These are phyloP conservation scores for Canavalia ensiformis DNA, from an alignment of 306 rosid genomes.

Conservation along the genomic window DNA sequence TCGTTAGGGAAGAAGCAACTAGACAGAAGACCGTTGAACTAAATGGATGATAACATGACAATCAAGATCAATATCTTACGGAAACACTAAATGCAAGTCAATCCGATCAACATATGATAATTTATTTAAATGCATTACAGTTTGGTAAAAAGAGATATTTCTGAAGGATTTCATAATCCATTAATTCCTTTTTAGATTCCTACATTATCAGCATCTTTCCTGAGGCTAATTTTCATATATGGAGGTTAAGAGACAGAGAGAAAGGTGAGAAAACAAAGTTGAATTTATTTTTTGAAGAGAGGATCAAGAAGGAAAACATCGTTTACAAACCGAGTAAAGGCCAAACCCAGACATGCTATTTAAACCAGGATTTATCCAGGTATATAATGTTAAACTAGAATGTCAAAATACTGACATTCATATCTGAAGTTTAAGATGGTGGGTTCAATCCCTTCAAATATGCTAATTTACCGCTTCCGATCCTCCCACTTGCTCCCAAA, in stretches of 20 bases:
- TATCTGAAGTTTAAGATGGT: no score
- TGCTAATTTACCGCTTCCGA: no score
- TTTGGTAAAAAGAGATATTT: conserved; percentile 4
- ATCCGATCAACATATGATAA: not conserved
- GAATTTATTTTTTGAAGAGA: conserved; percentile 75
- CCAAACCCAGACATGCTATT: no score
- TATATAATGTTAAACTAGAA: no score
- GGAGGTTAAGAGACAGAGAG: conserved; percentile 18
- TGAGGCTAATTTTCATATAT: not conserved
- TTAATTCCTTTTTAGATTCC: conserved; percentile 31
- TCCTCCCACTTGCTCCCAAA: no score
- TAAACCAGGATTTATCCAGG: no score
- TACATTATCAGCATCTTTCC: conserved; percentile 36
- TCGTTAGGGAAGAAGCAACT: conserved; percentile 22
- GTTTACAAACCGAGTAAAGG: no score
- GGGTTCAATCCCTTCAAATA: no score
- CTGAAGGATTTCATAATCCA: not conserved
- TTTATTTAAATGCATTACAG: conserved; percentile 17
- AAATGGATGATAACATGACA: conserved; percentile 25
- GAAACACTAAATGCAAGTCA: conserved; percentile 24
- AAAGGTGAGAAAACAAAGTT: conserved; percentile 15
- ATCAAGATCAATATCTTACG: not conserved
- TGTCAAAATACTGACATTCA: no score
- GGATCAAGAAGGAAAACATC: conserved; percentile 88
- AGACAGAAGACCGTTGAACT: conserved; percentile 22